Percentiles rank a stretch among this genome's conserved stretches.
Evolutionary conservation across 2,329 filamentous ascomycete genomes (phyloP).

Genomic region (Calonectria honghensis): DNA sequence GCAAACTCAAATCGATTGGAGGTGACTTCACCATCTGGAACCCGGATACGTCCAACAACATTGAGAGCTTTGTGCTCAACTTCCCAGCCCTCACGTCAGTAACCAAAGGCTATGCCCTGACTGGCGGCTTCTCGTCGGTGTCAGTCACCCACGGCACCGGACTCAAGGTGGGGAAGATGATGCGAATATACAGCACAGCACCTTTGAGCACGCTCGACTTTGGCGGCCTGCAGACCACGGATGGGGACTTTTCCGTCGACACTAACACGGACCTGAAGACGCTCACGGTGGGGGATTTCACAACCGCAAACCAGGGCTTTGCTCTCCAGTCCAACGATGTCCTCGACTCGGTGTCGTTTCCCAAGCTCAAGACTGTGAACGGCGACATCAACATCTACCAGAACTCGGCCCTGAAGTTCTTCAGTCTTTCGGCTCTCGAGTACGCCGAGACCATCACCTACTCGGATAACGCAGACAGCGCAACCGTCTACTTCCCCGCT

Average conservation of each 20-base stretch:
- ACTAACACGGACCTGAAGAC: conserved; percentile 47
- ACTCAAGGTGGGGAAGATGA: conserved; percentile 47
- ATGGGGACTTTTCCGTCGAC: conserved; percentile 54
- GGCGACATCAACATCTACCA: conserved; percentile 52
- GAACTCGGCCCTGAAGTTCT: conserved; percentile 47
- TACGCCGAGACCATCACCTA: conserved; percentile 52
- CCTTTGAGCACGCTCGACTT: conserved; percentile 47
- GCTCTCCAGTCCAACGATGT: conserved; percentile 49
- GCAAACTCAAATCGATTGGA: conserved; percentile 48
- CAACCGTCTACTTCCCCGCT: conserved; percentile 47
- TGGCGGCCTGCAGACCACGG: conserved; percentile 49
- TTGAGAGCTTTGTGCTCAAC: conserved; percentile 47
- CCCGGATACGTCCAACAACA: conserved; percentile 44
- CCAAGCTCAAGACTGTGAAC: conserved; percentile 52
- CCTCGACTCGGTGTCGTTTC: conserved; percentile 47
- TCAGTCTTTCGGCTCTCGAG: conserved; percentile 50
- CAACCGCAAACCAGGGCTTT: conserved; percentile 51
- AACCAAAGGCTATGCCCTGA: conserved; percentile 51
- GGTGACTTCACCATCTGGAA: conserved; percentile 53
- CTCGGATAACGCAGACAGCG: conserved; percentile 49
- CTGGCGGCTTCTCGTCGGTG: conserved; percentile 47
- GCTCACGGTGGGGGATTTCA: conserved; percentile 43
- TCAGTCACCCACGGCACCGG: conserved; percentile 48
- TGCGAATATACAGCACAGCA: conserved; percentile 51
- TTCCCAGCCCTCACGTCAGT: conserved; percentile 50